Conservation (phyloP, 345 rosid species). For the Mallotus nudiflorus region DNA sequence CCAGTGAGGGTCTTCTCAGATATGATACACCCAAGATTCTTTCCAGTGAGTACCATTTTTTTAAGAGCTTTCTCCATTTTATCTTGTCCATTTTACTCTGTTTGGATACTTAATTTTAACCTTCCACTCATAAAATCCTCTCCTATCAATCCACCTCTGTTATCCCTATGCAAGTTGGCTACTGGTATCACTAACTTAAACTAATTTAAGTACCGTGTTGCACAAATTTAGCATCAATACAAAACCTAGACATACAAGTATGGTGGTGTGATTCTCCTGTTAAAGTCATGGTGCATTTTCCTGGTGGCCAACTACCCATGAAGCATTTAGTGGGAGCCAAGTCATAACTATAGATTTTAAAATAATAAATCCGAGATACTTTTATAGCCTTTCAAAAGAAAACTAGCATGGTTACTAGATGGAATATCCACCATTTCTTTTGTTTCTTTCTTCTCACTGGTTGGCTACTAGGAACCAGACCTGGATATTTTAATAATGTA, state of each 20-base stretch:
- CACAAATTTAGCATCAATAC: background rate
- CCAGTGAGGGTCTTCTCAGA: conserved; percentile 80
- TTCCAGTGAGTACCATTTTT: conserved; percentile 57
- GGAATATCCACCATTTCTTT: background rate
- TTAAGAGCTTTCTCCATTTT: background rate
- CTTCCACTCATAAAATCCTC: background rate
- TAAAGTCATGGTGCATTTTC: background rate
- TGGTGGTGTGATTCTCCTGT: background rate
- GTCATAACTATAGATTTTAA: background rate
- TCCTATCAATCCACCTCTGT: background rate
- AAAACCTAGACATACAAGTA: background rate
- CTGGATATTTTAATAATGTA: background rate
- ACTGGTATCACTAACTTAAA: background rate
- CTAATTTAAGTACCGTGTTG: background rate
- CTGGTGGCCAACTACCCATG: conserved; percentile 13
- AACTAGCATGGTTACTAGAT: background rate
- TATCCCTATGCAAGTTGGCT: background rate
- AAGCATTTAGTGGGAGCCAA: conserved; percentile 7
- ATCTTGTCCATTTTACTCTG: background rate
- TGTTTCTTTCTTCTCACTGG: conserved; percentile 6
- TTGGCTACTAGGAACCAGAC: conserved; percentile 6
- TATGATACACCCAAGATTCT: conserved; percentile 83
- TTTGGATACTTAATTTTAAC: background rate
- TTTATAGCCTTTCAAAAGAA: background rate
- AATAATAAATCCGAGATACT: background rate